Conservation (phyloP, 140 eudicot species). For the Bidens hawaiensis region DNA sequence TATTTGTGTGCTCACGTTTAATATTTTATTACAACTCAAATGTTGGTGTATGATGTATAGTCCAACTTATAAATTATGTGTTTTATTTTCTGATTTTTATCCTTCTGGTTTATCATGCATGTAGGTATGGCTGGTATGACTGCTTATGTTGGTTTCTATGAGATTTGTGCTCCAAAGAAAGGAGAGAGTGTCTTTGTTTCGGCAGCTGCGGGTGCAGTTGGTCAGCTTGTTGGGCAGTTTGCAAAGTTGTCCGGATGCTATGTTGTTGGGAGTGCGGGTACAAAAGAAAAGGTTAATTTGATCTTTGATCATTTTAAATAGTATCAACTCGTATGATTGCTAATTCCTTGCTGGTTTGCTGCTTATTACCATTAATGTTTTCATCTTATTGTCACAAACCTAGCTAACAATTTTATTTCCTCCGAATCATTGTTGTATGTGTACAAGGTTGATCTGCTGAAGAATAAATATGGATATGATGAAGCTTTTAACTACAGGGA, state of each 20-base stretch:
- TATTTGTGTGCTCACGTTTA: too few species aligned
- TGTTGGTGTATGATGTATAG: too few species aligned
- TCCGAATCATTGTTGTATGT: background rate
- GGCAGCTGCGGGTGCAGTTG: slow-evolving; percentile 87
- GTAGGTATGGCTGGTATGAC: background rate
- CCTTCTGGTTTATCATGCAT: background rate
- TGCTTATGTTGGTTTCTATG: background rate
- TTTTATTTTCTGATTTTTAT: background rate
- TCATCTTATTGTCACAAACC: background rate
- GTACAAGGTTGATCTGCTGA: background rate
- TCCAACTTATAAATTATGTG: too few species aligned
- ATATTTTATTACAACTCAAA: too few species aligned
- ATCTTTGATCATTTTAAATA: too few species aligned
- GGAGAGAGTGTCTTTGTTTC: slow-evolving; percentile 60
- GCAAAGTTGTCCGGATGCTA: slow-evolving; percentile 17
- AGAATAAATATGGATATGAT: background rate
- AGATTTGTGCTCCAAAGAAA: slow-evolving; percentile 40
- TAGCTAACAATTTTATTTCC: background rate
- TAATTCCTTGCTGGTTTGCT: background rate
- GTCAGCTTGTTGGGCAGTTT: slow-evolving; percentile 58
- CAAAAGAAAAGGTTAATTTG: slow-evolving; percentile 13
- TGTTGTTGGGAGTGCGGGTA: slow-evolving; percentile 3
- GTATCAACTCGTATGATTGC: background rate
- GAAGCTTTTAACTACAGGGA: background rate
- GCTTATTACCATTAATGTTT: background rate